A percentile compares a stretch with the other conserved stretches of the same genome.
Conservation (phyloP, 306 rosid genomes). For the Prunus davidiana region DNA sequence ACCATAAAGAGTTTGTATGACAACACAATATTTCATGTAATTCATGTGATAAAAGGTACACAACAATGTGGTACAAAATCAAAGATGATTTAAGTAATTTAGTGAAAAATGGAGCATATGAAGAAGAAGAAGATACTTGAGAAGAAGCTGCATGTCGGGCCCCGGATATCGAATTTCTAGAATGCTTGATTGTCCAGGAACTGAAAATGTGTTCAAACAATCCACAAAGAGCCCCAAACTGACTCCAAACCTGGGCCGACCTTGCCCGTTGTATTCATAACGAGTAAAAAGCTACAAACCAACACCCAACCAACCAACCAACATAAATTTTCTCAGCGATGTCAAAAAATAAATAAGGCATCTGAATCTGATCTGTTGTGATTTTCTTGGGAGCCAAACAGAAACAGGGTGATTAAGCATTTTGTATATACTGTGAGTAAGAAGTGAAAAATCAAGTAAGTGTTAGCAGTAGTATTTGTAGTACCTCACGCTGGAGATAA, state of each 20-base stretch:
- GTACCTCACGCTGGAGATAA: conserved; percentile 91
- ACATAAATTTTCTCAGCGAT: neutral
- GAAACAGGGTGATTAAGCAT: neutral
- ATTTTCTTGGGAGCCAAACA: neutral
- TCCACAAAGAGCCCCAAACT: conserved; percentile 83
- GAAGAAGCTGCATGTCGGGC: conserved; percentile 92
- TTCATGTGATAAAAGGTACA: too few relatives aligned
- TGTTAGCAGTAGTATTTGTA: neutral
- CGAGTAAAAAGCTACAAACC: conserved; percentile 58
- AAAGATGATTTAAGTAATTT: neutral
- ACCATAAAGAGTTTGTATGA: too few relatives aligned
- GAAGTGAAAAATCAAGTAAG: neutral
- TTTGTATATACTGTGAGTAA: too few relatives aligned
- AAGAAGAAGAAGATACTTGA: conserved; percentile 49
- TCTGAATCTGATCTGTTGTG: neutral
- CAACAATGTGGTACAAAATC: too few relatives aligned
- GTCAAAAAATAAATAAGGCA: neutral
- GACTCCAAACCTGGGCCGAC: conserved; percentile 82
- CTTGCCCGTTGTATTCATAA: conserved; percentile 73
- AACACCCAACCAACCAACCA: neutral
- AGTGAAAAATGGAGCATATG: neutral
- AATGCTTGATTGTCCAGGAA: conserved; percentile 57
- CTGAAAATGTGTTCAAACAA: conserved; percentile 78
- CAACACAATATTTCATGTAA: neutral
- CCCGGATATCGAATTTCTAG: conserved; percentile 86